Evolutionary conservation across 345 rosid species (phyloP).

Genomic region (Iberis pinnata): DNA sequence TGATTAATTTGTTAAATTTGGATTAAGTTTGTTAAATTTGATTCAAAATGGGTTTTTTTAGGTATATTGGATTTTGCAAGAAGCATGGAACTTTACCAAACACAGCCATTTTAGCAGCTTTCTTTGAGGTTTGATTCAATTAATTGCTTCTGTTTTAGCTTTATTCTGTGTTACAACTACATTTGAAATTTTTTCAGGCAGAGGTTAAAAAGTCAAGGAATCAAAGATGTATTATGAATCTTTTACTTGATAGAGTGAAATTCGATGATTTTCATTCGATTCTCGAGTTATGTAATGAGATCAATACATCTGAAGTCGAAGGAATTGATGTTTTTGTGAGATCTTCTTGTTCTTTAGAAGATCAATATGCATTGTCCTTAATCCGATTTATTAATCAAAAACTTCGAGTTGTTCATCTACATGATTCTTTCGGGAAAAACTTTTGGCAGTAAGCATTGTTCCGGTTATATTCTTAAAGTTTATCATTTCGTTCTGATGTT

Average conservation of each 20-base stretch:
- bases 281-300: conserved; percentile 48
- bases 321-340: conserved; percentile 53
- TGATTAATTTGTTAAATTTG: not conserved
- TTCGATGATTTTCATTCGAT: conserved; percentile 65
- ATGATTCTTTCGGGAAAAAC: conserved; percentile 54
- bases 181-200: conserved; percentile 38
- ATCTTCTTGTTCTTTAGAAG: conserved; percentile 47
- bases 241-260: conserved; percentile 50
- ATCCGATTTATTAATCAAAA: conserved; percentile 47
- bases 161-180: not conserved
- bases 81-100: conserved; percentile 49
- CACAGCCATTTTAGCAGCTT: conserved; percentile 44
- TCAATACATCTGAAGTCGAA: conserved; percentile 59
- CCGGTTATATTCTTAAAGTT: not conserved
- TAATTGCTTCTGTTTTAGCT: conserved; percentile 1
- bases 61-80: conserved; percentile 61
- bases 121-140: conserved; percentile 59
- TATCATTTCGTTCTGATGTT: not conserved
- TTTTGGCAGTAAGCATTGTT: conserved; percentile 51
- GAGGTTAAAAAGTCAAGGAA: conserved; percentile 46
- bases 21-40: not conserved
- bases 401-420: conserved; percentile 60
- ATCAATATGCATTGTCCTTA: conserved; percentile 53
- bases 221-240: conserved; percentile 46
- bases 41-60: conserved; percentile 29